Conservation (phyloP, 345 rosid genomes). For the Reutealis trisperma region DNA sequence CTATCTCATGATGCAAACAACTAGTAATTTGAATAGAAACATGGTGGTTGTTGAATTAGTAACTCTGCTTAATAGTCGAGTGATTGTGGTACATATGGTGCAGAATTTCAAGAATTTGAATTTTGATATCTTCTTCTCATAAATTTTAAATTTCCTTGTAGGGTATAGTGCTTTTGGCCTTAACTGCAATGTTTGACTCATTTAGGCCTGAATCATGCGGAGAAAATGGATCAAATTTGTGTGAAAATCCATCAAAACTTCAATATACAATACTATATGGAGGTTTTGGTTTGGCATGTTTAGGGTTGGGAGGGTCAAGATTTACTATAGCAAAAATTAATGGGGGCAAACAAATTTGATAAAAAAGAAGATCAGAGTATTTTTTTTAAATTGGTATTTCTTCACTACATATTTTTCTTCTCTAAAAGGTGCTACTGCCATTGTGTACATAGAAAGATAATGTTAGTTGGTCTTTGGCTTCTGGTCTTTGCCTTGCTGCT, state of each 20-base stretch:
- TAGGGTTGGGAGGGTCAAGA: conserved; percentile 41
- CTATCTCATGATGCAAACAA: too few species aligned
- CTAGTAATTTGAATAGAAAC: too few species aligned
- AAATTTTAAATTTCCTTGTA: conserved; percentile 10
- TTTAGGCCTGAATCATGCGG: conserved; percentile 42
- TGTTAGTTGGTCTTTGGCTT: conserved; percentile 57
- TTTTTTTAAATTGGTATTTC: conserved; percentile 58
- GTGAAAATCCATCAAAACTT: conserved; percentile 34
- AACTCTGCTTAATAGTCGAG: too few species aligned
- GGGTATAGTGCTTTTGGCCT: conserved; percentile 45
- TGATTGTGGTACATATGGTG: too few species aligned
- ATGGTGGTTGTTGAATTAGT: too few species aligned
- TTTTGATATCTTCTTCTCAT: too few species aligned
- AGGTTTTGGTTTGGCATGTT: conserved; percentile 35
- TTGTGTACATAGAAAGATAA: conserved; percentile 52
- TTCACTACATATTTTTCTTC: conserved; percentile 25
- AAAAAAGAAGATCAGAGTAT: conserved; percentile 36
- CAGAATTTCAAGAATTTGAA: too few species aligned
- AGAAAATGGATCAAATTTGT: conserved; percentile 19
- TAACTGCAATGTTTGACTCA: conserved; percentile 34
- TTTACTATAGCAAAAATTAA: conserved; percentile 35
- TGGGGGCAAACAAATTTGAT: conserved; percentile 52
- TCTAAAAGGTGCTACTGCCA: conserved; percentile 25
- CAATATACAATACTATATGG: conserved; percentile 42
- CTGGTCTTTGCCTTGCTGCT: conserved; percentile 32